These are phyloP conservation scores for Colletotrichum sp. DNA, from an alignment of 2,329 filamentous ascomycete genomes.

Conservation along the genomic window DNA sequence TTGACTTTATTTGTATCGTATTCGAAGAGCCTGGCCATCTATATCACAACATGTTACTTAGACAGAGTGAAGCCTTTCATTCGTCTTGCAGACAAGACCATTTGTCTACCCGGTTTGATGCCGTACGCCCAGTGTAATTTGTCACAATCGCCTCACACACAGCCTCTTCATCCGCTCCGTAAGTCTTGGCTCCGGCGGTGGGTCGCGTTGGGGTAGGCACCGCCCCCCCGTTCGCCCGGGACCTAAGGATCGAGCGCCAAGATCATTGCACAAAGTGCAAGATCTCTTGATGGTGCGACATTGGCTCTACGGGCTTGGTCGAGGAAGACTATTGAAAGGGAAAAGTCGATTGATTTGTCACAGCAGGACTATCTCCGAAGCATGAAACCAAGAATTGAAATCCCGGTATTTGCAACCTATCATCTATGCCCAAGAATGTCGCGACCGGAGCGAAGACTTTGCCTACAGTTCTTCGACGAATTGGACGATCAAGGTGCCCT, in stretches of 20 bases:
- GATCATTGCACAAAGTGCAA: not conserved
- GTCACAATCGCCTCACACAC: not conserved
- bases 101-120: not conserved
- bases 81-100: not conserved
- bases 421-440: not conserved
- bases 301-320: not conserved
- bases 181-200: not conserved
- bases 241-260: not conserved
- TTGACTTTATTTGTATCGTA: not conserved
- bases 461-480: not conserved
- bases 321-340: not conserved
- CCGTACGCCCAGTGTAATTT: not conserved
- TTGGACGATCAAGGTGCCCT: not conserved
- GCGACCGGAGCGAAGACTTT: not conserved
- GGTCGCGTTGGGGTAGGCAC: not conserved
- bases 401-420: not conserved
- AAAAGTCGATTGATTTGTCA: not conserved
- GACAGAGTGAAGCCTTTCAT: not conserved
- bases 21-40: not conserved
- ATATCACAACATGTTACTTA: not conserved
- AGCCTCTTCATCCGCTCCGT: not conserved
- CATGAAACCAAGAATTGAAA: not conserved
- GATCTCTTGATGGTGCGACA: not conserved
- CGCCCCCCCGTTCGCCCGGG: not conserved
- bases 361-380: not conserved